Evolutionary conservation across 1,284 basidiomycete genomes (phyloP).

Genomic region (Apiotrichum mycotoxinovorans): DNA sequence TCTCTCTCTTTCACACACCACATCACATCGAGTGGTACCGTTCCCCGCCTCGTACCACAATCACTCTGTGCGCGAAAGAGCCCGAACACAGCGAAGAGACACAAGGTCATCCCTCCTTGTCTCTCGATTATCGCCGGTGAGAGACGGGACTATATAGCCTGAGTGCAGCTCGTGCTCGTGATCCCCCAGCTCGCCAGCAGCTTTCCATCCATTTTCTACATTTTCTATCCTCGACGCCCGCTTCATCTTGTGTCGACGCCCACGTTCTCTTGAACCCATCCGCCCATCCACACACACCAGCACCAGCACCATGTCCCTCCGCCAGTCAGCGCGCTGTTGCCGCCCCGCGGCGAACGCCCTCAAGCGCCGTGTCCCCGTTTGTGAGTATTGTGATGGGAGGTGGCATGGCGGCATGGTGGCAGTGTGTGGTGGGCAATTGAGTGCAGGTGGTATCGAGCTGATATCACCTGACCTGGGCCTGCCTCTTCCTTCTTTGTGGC

Average conservation of each 20-base stretch:
- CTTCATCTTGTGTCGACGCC: too few species aligned
- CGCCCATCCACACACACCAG: neutral
- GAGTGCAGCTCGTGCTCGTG: neutral
- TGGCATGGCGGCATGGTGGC: too few species aligned
- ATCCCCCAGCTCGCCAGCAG: neutral
- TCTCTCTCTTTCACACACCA: too few species aligned
- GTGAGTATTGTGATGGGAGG: too few species aligned
- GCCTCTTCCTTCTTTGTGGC: too few species aligned
- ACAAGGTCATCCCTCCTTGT: too few species aligned
- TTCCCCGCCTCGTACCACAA: too few species aligned
- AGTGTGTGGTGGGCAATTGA: neutral
- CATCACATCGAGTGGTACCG: too few species aligned
- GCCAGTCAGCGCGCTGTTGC: constrained; percentile 10
- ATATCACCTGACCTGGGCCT: neutral
- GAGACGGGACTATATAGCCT: neutral
- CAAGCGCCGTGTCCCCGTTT: constrained; percentile 6
- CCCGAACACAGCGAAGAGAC: neutral
- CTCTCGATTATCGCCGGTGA: neutral
- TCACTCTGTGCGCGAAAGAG: too few species aligned
- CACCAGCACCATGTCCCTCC: constrained; percentile 5
- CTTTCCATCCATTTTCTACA: neutral
- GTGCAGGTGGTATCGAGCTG: neutral
- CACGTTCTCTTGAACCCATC: neutral
- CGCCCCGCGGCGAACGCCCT: constrained; percentile 6
- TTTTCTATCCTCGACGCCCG: too few species aligned